Conservation (phyloP, 208 protist species). For the Trypanosoma vivax region DNA sequence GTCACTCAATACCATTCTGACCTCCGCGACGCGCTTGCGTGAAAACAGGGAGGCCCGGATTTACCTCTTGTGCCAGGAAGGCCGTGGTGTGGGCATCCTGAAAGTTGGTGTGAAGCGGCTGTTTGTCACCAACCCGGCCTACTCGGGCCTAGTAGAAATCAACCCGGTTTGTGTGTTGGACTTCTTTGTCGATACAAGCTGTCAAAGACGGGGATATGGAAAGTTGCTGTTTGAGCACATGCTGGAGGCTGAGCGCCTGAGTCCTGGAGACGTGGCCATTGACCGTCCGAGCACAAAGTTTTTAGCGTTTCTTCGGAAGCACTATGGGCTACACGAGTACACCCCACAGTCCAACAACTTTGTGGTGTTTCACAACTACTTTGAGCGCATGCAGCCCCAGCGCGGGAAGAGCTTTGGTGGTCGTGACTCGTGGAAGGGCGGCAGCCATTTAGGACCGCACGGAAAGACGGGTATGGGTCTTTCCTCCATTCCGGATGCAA, state of each 20-base stretch:
- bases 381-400: constrained; percentile 28
- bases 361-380: constrained; percentile 89
- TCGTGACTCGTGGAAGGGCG: not conserved
- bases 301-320: constrained; percentile 76
- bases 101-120: constrained; percentile 89
- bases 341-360: constrained; percentile 90
- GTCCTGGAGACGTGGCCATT: constrained; percentile 73
- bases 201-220: constrained; percentile 83
- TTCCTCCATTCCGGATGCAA: no score
- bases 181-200: constrained; percentile 88
- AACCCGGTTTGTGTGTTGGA: constrained; percentile 90
- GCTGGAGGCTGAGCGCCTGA: constrained; percentile 31
- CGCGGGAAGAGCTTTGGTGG: not conserved
- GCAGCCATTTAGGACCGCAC: no score
- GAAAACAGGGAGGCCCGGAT: constrained; percentile 51
- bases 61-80: constrained; percentile 50
- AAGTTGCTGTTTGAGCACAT: constrained; percentile 72
- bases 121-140: constrained; percentile 64
- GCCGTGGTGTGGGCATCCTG: constrained; percentile 75
- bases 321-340: constrained; percentile 76
- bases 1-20: constrained; percentile 48
- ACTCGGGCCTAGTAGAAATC: constrained; percentile 71
- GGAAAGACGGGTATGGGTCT: no score
- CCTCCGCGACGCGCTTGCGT: constrained; percentile 45
- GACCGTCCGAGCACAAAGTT: constrained; percentile 90